Base-by-base conservation (phyloP, 306 rosid species). In the Boehmeria nivea region DNA sequence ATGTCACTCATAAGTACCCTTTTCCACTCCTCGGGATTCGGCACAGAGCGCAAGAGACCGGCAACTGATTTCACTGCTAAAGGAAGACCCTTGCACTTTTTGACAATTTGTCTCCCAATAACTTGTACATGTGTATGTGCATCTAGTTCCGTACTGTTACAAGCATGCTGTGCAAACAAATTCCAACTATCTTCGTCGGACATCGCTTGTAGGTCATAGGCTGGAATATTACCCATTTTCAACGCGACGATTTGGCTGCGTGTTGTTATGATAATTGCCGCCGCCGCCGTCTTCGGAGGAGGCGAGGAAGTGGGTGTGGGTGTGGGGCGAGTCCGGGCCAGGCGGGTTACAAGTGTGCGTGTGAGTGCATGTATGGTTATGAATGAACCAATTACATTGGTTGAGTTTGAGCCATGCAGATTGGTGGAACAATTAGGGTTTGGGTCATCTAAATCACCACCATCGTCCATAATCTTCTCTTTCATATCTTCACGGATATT, bases 291-390 rank as follows among this genome's bases (percentile, higher is more conserved):
- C 76, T 34, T 76, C 82, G n/a, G n/a, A n/a, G 3, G 83, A 65
- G 1, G 70, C 63, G 67, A 76, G 71, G 64, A 83, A 68, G 51
- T 71, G 80, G 22, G 86, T 76, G 63, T 83, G 95, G 33, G 78
- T 76, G 15, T 78, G 95, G 28, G 59, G 63, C 33, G 66, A 59
- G 45, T 76, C 83, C 23, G 82, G 81, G 45, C 88, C 85, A 3
- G 83, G 83, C 6, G 83, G 86, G 55, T 81, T 81, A 65, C 95
- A 83, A 15, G 86, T 76, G 61, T 83, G 95, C 24, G 84, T 83
- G 72, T 83, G 95, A 17, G 77, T 79, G 74, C 93, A 81, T 12
- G 82, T n/a, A n/a, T n/a, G n/a, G n/a, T n/a, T 13, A 68, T 37
- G 57, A 66, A 68, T 46, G 68, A 72, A 62, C 78, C 80, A 28